Evolutionary conservation across 805 yeast species (phyloP), one percentile per base, ranked within the genome.

Genomic region (Sungouiella thailandica): DNA sequence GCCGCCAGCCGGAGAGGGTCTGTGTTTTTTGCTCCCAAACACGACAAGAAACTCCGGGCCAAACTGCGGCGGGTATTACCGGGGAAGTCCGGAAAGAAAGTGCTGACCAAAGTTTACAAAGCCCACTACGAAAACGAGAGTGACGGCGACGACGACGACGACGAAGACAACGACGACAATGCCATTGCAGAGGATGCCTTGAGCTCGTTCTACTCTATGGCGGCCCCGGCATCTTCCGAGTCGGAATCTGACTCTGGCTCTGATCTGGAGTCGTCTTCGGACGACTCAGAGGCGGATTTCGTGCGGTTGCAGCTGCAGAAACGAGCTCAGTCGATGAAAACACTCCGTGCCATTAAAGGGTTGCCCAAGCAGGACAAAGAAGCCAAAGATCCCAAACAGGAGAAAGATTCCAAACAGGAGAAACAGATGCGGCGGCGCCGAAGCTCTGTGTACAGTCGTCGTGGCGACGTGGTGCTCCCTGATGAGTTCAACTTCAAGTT

Each of bases 221-320:
- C 17, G 18, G 23, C 22, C 15, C 30, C 28, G 22, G 35, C 69
- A 3, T 52, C 53, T 17, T 36, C 43, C 8, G 66, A 45, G 13
- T 68, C 57, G 10, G 62, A 56, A 5, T 68, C 57, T 12, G 65
- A 57, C 9, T 49, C 42, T 11, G 51, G 46, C 11, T 20, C 23
- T 66, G 22, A 16, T 23, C 67, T 57, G 19, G 58, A 55, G 18
- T 75, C 81, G 0, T 45, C 49, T 3, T 40, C 46, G 4, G 81
- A 76, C 46, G 86, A 78, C 44, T 78, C 78, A 23, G 78, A 76
- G 44, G 77, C 82, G 2, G 90, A 83, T 57, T 81, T 80, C 53
- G 84, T 83, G 11, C 75, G 74, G 52, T 58, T 83, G 40, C 83
- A 84, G 23, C 83, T 81, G 7, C 82, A 80, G 52, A 66, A 78